Evolutionary conservation across 352 stramenopile genomes (phyloP).

Genomic region (Globisporangium emineosum): DNA sequence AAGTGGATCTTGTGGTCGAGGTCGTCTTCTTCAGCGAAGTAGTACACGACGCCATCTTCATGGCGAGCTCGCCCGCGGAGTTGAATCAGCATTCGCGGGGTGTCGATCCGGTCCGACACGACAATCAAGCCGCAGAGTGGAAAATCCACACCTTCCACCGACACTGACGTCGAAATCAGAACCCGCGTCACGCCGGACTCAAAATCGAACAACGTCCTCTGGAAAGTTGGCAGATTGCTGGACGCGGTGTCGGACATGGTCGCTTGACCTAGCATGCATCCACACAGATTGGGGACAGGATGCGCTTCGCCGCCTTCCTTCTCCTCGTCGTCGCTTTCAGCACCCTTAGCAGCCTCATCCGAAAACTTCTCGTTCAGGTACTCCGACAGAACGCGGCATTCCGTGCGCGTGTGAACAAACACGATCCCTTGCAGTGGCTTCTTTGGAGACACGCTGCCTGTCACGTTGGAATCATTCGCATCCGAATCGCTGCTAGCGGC

Average conservation of each 20-base stretch:
- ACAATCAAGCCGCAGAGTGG: constrained; percentile 68
- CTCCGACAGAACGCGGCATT: constrained; percentile 76
- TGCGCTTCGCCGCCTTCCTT: neutral
- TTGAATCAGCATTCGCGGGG: constrained; percentile 66
- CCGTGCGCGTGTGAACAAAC: constrained; percentile 80
- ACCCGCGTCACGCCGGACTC: constrained; percentile 51
- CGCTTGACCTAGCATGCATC: constrained; percentile 62
- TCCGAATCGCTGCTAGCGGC: neutral
- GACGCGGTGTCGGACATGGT: constrained; percentile 52
- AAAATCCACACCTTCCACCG: constrained; percentile 78
- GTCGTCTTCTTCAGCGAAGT: constrained; percentile 57
- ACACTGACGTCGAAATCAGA: constrained; percentile 76
- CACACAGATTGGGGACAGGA: constrained; percentile 27
- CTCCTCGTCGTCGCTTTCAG: constrained; percentile 18
- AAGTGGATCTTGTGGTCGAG: constrained; percentile 45
- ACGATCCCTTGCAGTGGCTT: constrained; percentile 69
- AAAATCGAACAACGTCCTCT: constrained; percentile 51
- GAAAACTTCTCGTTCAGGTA: constrained; percentile 72
- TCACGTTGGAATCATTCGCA: neutral
- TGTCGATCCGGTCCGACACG: constrained; percentile 52
- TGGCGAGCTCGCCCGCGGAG: constrained; percentile 70
- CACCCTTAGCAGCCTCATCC: constrained; percentile 9
- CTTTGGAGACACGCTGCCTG: neutral
- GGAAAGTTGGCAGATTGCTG: constrained; percentile 55
- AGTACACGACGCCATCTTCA: constrained; percentile 74